Evolutionary conservation across 2,329 filamentous ascomycete species (phyloP).

Genomic region (Epichloe glyceriae): DNA sequence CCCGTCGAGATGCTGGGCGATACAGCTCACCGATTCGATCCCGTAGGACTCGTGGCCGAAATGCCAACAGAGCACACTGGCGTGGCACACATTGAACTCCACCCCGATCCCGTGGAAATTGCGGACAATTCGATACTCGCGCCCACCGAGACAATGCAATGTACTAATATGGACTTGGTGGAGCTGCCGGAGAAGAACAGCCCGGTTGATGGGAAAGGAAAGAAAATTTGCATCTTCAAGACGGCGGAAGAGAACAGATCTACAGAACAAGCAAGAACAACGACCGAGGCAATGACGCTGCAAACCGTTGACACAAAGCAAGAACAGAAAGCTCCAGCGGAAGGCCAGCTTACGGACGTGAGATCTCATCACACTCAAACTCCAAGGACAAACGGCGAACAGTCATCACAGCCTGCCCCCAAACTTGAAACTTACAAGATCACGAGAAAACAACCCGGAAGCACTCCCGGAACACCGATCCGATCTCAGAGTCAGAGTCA

Average conservation of each 20-base stretch:
- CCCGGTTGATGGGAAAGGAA: slow-evolving; percentile 12
- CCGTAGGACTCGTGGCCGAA: slow-evolving; percentile 33
- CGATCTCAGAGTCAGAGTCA: background rate
- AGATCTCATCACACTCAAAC: background rate
- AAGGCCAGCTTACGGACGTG: background rate
- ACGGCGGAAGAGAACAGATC: slow-evolving; percentile 2
- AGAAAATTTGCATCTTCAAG: slow-evolving; percentile 6
- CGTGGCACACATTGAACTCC: slow-evolving; percentile 25
- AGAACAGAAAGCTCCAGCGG: background rate
- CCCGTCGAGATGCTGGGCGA: slow-evolving; percentile 14
- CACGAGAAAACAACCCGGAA: slow-evolving; percentile 7
- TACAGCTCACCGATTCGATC: slow-evolving; percentile 18
- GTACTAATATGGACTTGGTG: slow-evolving; percentile 13
- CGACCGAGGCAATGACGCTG: background rate
- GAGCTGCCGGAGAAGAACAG: slow-evolving; percentile 26
- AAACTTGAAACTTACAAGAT: slow-evolving; percentile 6
- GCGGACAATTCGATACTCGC: slow-evolving; percentile 24
- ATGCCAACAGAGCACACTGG: slow-evolving; percentile 32
- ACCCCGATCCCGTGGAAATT: slow-evolving; percentile 34
- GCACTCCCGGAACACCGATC: background rate
- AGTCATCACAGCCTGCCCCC: background rate
- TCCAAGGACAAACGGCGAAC: background rate
- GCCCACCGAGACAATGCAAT: slow-evolving; percentile 19
- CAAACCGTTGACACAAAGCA: slow-evolving; percentile 1
- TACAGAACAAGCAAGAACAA: background rate